Evolutionary conservation across 116 monocot species (phyloP), one percentile per base, ranked within the genome.

Genomic region (Cymodocea nodosa): DNA sequence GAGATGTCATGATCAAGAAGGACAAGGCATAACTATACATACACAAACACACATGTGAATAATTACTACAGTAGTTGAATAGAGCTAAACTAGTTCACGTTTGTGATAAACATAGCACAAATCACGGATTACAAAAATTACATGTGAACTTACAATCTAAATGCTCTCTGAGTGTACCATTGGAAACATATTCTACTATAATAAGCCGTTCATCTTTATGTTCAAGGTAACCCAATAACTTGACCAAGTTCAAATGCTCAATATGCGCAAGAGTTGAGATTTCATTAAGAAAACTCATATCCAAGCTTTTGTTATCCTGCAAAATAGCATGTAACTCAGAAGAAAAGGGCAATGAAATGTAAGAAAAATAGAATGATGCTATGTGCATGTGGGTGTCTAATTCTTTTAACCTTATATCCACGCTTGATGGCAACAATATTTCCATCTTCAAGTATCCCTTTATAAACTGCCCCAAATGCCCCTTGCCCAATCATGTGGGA

Each of bases 141-240:
- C 2, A 44, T 44, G 6, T 44, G 19, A 64, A 68, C 76, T 72
- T 79, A 88, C 92, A 69, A 40, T 93, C 85, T 16, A 93, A 73
- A 72, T 93, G 92, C 59, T 93, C 85, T 70, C 89, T 76, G 24
- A 93, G 84, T 49, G 85, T 85, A 35, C 93, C 89, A 70, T 88
- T 88, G 6, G 83, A 69, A 17, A 89, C 76, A 69, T 84, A 85
- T 53, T 93, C 93, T 1, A 81, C 71, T 50, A 89, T 76, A 49
- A 89, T 62, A 23, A 89, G 65, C 59, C 68, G 76, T 66, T 93
- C 93, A 63, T 79, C 77, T 0, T 77, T 73, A 13, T 63, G n/a
- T 64, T 93, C 93, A 59, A 93, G 60, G 60, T 76, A 88, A 35
- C 93, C 93, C 24, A 75, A 23, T 58, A 85, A 78, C 56, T 69